Conservation (phyloP, 345 rosid genomes). For the Microthlaspi erraticum region DNA sequence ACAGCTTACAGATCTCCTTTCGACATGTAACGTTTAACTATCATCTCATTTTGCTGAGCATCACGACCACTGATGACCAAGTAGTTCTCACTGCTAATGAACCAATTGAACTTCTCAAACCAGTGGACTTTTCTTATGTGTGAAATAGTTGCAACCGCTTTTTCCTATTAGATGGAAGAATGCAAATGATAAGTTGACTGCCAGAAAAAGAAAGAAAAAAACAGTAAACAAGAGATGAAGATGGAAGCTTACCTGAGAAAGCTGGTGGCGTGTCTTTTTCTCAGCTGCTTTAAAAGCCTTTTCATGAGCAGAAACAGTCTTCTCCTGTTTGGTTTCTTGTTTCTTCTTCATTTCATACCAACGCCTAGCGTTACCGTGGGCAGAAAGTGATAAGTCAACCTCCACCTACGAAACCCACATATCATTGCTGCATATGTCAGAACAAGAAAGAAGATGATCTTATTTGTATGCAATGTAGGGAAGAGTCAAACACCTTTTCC, state of each 20-base stretch:
- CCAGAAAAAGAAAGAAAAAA: not conserved
- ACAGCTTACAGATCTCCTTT: slow-evolving; percentile 92
- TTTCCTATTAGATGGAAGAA: slow-evolving; percentile 62
- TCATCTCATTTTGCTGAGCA: slow-evolving; percentile 98
- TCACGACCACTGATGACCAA: slow-evolving; percentile 95
- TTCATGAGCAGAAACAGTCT: slow-evolving; percentile 90
- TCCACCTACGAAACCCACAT: slow-evolving; percentile 64
- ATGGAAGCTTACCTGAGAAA: slow-evolving; percentile 68
- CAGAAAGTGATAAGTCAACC: slow-evolving; percentile 94
- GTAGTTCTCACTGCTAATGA: slow-evolving; percentile 95
- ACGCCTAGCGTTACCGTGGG: slow-evolving; percentile 91
- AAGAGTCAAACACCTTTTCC: slow-evolving; percentile 67
- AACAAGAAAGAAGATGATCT: slow-evolving; percentile 19
- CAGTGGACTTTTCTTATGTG: slow-evolving; percentile 98
- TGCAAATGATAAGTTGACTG: slow-evolving; percentile 16
- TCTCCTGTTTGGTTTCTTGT: slow-evolving; percentile 93
- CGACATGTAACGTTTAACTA: slow-evolving; percentile 96
- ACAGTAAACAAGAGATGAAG: slow-evolving; percentile 21
- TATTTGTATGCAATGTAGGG: not conserved
- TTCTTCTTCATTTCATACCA: slow-evolving; percentile 97
- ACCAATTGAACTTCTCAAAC: slow-evolving; percentile 99
- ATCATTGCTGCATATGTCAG: not conserved
- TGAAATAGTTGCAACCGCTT: slow-evolving; percentile 83
- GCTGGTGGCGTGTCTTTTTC: slow-evolving; percentile 90
- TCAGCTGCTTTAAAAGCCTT: slow-evolving; percentile 98